A percentile compares a stretch with the other conserved stretches of the same genome.
Evolutionary conservation across 495 filamentous ascomycete genomes (phyloP).

Genomic region (Penicillium verhagenii): DNA sequence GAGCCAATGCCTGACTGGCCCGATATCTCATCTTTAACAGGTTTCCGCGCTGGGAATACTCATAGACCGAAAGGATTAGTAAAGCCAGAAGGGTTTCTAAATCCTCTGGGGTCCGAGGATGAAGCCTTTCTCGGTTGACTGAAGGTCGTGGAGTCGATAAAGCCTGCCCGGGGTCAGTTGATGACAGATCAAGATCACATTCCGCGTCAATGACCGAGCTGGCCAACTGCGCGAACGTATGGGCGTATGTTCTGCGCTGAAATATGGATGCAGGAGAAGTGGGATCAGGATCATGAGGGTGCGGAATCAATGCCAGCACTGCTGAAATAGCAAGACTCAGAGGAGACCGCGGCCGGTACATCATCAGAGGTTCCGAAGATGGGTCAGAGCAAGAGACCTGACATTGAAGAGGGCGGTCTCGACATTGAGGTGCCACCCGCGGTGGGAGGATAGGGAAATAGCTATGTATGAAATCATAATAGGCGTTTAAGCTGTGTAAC

Average conservation of each 20-base stretch:
- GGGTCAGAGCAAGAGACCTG: conserved; percentile 41
- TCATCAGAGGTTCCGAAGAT: conserved; percentile 40
- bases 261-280: conserved; percentile 42
- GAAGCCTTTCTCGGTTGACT: conserved; percentile 47
- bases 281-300: conserved; percentile 49
- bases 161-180: conserved; percentile 51
- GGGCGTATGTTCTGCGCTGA: conserved; percentile 53
- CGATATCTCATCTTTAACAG: conserved; percentile 60
- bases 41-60: conserved; percentile 61
- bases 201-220: conserved; percentile 55
- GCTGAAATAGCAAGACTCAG: conserved; percentile 57
- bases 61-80: conserved; percentile 56
- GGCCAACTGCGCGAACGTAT: conserved; percentile 54
- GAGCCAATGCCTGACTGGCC: conserved; percentile 54
- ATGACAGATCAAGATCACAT: conserved; percentile 55
- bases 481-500: conserved; percentile 51
- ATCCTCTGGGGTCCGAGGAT: conserved; percentile 51
- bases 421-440: conserved; percentile 37
- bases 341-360: conserved; percentile 50
- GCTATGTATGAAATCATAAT: conserved; percentile 59
- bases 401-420: conserved; percentile 46
- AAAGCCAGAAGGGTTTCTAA: conserved; percentile 56
- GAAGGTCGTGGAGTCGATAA: conserved; percentile 44
- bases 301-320: conserved; percentile 54
- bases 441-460: conserved; percentile 61